Evolutionary conservation across 1,284 basidiomycete species (phyloP).

Genomic region (Coniophora puteana): DNA sequence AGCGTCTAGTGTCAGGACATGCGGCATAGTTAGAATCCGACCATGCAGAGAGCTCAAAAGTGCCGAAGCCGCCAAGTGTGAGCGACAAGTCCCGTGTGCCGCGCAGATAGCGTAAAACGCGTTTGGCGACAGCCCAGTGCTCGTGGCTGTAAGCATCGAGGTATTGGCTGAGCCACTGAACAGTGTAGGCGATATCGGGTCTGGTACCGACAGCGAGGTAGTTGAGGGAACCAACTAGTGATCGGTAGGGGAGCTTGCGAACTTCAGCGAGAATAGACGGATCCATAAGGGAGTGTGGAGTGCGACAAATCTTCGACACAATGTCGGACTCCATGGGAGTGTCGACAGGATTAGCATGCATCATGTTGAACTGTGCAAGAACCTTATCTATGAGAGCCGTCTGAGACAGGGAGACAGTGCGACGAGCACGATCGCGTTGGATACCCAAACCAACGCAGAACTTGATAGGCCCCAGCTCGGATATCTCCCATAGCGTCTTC

Average conservation of each 20-base stretch:
- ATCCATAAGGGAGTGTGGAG: background rate
- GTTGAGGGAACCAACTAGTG: background rate
- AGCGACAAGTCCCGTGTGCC: too few species aligned
- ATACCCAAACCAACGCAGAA: too few species aligned
- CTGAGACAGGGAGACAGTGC: background rate
- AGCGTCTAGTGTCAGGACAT: constrained; percentile 23
- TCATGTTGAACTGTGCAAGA: background rate
- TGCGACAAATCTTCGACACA: too few species aligned
- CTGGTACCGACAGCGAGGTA: background rate
- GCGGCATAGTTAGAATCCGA: constrained; percentile 41
- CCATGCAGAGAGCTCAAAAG: too few species aligned
- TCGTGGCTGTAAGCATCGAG: too few species aligned
- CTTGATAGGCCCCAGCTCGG: background rate
- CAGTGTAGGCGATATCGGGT: background rate
- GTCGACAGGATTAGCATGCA: background rate
- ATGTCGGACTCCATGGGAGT: background rate
- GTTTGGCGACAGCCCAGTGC: too few species aligned
- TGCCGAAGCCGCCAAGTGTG: too few species aligned
- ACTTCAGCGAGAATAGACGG: too few species aligned
- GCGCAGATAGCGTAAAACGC: constrained; percentile 39
- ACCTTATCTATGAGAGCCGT: background rate
- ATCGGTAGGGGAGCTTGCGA: too few species aligned
- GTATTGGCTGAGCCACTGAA: background rate
- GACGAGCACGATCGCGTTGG: background rate
- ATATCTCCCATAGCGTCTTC: background rate